These are phyloP conservation scores for Ammopiptanthus mongolicus DNA, from an alignment of 306 rosid genomes.

Conservation along the genomic window DNA sequence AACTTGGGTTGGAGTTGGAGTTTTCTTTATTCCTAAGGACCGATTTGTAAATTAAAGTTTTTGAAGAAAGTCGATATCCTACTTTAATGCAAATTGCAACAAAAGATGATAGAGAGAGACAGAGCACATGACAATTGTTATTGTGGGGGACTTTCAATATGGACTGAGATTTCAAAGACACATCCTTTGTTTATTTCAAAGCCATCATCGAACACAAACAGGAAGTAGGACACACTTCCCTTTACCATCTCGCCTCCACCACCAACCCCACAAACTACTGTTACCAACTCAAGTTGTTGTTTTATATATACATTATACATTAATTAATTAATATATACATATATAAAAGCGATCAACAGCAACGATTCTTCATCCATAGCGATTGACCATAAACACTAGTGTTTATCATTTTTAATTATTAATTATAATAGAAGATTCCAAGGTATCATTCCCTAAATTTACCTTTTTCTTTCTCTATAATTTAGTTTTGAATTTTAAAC, in stretches of 20 bases:
- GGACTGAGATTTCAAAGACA: constrained; percentile 12
- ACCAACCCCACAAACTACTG: neutral
- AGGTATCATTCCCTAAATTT: constrained; percentile 25
- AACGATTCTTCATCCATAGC: neutral
- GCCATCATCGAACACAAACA: neutral
- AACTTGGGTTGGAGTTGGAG: no score
- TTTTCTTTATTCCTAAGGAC: no score
- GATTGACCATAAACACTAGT: neutral
- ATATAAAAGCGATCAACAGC: neutral
- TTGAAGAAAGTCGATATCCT: no score
- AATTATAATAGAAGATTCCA: constrained; percentile 7
- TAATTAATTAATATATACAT: neutral
- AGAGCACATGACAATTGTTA: neutral
- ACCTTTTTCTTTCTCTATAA: neutral
- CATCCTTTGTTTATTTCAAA: neutral
- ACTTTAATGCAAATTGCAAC: no score
- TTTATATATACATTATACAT: neutral
- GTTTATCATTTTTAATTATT: neutral
- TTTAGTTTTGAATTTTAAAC: neutral
- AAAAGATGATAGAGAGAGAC: no score
- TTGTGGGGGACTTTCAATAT: neutral
- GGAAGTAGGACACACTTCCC: neutral
- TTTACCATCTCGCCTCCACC: neutral
- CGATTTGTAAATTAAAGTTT: no score
- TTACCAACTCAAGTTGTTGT: neutral